A percentile compares a stretch with the other conserved stretches of the same genome.
phyloP scores from a whole-genome alignment of 2,329 filamentous ascomycete species.

The Colletotrichum liaoningense region DNA sequence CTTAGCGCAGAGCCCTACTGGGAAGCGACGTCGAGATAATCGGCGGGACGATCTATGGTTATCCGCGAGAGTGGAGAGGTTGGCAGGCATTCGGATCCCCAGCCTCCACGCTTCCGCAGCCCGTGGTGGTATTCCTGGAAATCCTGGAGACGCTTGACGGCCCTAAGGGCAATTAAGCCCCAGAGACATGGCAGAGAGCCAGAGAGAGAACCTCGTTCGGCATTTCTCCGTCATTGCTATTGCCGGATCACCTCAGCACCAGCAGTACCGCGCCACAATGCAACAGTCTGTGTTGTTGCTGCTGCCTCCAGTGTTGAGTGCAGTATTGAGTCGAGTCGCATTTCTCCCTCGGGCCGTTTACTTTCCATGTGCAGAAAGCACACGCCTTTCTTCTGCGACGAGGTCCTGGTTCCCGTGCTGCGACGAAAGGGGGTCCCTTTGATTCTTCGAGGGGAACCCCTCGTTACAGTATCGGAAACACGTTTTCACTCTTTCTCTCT shows the following conservation, averaged over 20 bases:
- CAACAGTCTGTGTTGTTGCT: constrained; percentile 23
- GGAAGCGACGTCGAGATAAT: background rate
- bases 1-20: background rate
- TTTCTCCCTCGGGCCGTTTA: background rate
- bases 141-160: background rate
- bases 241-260: constrained; percentile 30
- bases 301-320: background rate
- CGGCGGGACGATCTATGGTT: constrained; percentile 21
- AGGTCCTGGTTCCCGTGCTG: constrained; percentile 19
- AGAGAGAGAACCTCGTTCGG: constrained; percentile 22
- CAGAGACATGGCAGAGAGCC: background rate
- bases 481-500: background rate
- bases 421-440: background rate
- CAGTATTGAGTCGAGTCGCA: background rate
- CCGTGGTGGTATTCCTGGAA: background rate
- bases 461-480: constrained; percentile 6
- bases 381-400: constrained; percentile 23
- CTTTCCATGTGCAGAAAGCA: constrained; percentile 5
- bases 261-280: constrained; percentile 24
- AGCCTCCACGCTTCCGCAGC: background rate
- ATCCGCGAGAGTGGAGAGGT: constrained; percentile 14
- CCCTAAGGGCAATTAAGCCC: constrained; percentile 14
- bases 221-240: constrained; percentile 3
- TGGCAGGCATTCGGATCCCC: constrained; percentile 21
- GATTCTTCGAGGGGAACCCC: constrained; percentile 3